Evolutionary conservation across 2,329 filamentous ascomycete species (phyloP).

Genomic region (Dryadomyces quercivorus): DNA sequence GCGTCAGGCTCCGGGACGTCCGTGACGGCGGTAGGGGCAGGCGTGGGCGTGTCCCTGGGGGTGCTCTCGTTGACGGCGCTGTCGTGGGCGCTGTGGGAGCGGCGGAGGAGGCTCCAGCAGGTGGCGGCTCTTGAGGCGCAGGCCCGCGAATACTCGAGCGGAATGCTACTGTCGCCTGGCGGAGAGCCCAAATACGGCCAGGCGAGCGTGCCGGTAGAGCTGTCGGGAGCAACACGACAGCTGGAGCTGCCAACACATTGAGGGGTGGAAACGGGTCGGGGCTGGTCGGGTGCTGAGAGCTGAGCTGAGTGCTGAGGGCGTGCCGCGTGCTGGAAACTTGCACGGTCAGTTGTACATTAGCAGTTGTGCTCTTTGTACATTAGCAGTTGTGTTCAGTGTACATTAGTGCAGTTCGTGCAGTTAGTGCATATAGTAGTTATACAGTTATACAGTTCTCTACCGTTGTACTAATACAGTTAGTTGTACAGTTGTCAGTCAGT

Average conservation of each 20-base stretch:
- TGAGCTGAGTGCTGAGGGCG: too few species aligned
- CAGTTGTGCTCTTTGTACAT: too few species aligned
- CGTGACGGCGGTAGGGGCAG: slow-evolving; percentile 7
- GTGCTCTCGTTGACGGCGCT: slow-evolving; percentile 1
- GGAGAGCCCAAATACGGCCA: background rate
- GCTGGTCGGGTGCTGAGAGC: too few species aligned
- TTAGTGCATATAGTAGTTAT: too few species aligned
- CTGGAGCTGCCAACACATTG: background rate
- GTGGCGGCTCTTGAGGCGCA: background rate
- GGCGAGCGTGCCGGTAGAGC: background rate
- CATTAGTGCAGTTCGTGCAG: too few species aligned
- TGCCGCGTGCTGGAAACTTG: too few species aligned
- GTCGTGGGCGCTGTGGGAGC: slow-evolving; percentile 9
- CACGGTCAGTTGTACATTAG: too few species aligned
- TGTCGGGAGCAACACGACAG: background rate
- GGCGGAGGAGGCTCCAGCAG: slow-evolving; percentile 5
- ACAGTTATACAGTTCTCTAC: too few species aligned
- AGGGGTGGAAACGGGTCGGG: background rate
- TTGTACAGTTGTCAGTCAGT: too few species aligned
- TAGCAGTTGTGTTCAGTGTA: too few species aligned
- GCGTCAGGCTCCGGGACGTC: background rate
- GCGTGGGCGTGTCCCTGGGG: slow-evolving; percentile 9
- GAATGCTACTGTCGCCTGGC: too few species aligned
- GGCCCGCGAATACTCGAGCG: background rate
- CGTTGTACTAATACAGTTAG: too few species aligned